A percentile compares a stretch with the other conserved stretches of the same genome.
These are phyloP conservation scores for Setomelanomma holmii DNA, from an alignment of 2,329 filamentous ascomycete species.

Conservation along the genomic window DNA sequence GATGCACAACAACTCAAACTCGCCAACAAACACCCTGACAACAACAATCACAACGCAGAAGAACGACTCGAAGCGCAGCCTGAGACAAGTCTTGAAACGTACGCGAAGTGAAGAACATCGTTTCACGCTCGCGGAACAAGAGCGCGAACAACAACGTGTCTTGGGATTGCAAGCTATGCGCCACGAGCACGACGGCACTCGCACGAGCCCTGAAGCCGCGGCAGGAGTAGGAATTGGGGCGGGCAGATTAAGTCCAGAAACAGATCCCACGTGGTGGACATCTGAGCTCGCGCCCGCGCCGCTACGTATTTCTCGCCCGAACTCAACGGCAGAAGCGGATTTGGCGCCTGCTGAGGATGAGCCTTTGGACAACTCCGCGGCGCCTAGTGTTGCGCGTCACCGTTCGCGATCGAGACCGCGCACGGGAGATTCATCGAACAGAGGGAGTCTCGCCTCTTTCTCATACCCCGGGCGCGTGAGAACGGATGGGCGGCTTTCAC, in stretches of 20 bases:
- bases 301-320: conserved; percentile 1
- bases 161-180: neutral
- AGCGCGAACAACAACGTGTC: neutral
- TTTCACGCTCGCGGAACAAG: neutral
- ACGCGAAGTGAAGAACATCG: neutral
- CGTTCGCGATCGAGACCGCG: neutral
- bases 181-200: neutral
- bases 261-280: conserved; percentile 7
- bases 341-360: neutral
- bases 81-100: neutral
- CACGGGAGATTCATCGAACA: neutral
- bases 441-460: neutral
- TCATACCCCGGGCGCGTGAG: neutral
- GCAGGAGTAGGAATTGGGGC: too few relatives aligned
- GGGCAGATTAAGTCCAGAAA: conserved; percentile 1
- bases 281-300: conserved; percentile 7
- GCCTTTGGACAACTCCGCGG: neutral
- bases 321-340: neutral
- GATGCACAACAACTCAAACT: neutral
- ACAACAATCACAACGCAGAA: conserved; percentile 1
- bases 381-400: too few relatives aligned
- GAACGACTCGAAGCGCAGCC: neutral
- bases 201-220: too few relatives aligned
- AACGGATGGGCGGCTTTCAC: neutral
- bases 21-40: neutral